Conservation (phyloP, 345 rosid genomes). For the Populus simonii region DNA sequence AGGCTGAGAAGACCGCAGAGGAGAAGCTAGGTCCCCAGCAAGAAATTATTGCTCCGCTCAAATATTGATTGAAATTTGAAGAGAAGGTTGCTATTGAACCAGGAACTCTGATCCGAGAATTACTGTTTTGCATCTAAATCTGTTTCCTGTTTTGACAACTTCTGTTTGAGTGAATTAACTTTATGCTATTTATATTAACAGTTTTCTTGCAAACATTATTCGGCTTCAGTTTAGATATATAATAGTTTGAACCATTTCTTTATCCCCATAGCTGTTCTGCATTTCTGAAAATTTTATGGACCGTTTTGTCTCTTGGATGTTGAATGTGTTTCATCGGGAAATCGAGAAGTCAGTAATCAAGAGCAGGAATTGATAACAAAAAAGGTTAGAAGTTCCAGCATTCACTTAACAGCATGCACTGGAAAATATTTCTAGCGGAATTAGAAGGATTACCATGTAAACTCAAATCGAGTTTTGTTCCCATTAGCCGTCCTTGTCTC, state of each 20-base stretch:
- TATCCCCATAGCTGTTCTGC: not conserved
- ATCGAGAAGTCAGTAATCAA: not conserved
- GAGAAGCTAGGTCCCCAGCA: conserved; percentile 78
- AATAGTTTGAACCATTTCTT: not conserved
- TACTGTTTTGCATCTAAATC: not conserved
- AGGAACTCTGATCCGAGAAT: conserved; percentile 7
- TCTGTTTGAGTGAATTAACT: not conserved
- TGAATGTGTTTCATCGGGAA: not conserved
- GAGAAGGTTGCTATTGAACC: not conserved
- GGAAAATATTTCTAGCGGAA: not conserved
- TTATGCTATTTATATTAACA: not conserved
- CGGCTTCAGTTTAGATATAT: not conserved
- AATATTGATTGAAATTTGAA: conserved; percentile 29
- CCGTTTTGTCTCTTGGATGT: not conserved
- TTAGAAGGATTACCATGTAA: too few relatives aligned
- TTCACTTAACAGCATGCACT: not conserved
- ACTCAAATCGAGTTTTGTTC: too few relatives aligned
- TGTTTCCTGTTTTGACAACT: not conserved
- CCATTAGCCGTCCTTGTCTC: too few relatives aligned
- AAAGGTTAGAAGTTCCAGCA: not conserved
- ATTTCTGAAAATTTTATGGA: not conserved
- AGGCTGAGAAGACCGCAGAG: conserved; percentile 76
- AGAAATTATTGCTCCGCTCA: conserved; percentile 62
- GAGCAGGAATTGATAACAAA: not conserved
- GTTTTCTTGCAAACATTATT: not conserved